These are phyloP conservation scores for Psilocybe subaeruginosa DNA, from an alignment of 768 basidiomycete species.

Conservation along the genomic window DNA sequence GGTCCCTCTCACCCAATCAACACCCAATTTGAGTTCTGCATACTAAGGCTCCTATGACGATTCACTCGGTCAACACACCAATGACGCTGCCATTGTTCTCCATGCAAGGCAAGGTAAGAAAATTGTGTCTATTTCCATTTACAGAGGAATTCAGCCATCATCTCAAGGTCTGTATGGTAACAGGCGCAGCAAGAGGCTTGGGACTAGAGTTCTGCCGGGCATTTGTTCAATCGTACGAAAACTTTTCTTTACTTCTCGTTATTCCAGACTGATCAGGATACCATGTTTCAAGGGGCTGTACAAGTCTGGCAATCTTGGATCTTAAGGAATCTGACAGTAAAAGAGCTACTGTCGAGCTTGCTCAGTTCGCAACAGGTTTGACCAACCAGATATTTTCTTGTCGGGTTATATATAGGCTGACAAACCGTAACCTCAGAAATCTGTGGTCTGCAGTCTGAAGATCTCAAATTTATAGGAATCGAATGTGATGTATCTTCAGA, in stretches of 20 bases:
- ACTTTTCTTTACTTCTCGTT: neutral
- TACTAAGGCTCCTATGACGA: constrained; percentile 7
- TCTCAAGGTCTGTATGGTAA: constrained; percentile 83
- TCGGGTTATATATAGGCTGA: neutral
- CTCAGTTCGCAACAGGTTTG: constrained; percentile 28
- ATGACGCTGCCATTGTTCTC: constrained; percentile 77
- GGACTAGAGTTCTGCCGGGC: constrained; percentile 91
- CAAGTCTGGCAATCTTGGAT: constrained; percentile 80
- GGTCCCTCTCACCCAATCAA: neutral
- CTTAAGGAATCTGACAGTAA: constrained; percentile 71
- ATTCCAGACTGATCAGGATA: neutral
- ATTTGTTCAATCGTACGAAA: constrained; percentile 78
- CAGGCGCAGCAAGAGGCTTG: constrained; percentile 90
- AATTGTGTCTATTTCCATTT: neutral
- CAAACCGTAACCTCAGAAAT: constrained; percentile 39
- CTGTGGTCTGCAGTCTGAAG: constrained; percentile 55
- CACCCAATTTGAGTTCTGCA: neutral
- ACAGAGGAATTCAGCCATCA: neutral
- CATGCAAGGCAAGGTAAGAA: constrained; percentile 69
- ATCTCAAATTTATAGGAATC: constrained; percentile 71
- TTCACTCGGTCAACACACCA: constrained; percentile 22
- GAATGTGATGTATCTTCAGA: constrained; percentile 92
- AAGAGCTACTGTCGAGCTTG: constrained; percentile 70
- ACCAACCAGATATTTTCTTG: neutral
- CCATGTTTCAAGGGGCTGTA: constrained; percentile 64